A percentile compares a stretch with the other conserved stretches of the same genome.
Evolutionary conservation across 371 early-diverging fungal species (phyloP).

Genomic region (Lichtheimia ramosa): DNA sequence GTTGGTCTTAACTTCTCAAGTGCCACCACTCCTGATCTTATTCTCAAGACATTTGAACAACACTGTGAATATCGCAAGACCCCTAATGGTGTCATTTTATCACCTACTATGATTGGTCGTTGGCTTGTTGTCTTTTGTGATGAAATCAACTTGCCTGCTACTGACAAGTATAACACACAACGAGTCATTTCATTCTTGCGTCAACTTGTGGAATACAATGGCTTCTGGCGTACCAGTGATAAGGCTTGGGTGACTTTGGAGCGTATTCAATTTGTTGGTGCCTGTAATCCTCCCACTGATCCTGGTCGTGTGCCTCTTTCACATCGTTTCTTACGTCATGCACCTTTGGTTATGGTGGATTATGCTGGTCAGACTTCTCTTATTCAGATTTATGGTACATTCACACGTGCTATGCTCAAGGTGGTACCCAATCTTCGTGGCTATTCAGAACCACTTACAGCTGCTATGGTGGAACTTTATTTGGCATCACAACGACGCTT

Average conservation of each 20-base stretch:
- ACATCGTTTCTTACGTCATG: slow-evolving; percentile 95
- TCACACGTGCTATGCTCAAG: slow-evolving; percentile 92
- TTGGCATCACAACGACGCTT: slow-evolving; percentile 87
- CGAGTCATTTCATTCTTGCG: slow-evolving; percentile 96
- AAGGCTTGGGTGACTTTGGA: slow-evolving; percentile 93
- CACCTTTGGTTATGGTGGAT: slow-evolving; percentile 97
- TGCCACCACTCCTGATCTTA: slow-evolving; percentile 94
- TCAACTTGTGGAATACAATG: slow-evolving; percentile 93
- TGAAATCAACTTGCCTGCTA: slow-evolving; percentile 97
- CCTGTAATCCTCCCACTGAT: slow-evolving; percentile 99
- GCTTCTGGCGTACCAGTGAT: slow-evolving; percentile 93
- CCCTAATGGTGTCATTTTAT: slow-evolving; percentile 86
- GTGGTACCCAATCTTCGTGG: slow-evolving; percentile 90
- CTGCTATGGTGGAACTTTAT: slow-evolving; percentile 98
- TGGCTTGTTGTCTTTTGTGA: slow-evolving; percentile 99
- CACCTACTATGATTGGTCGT: slow-evolving; percentile 83
- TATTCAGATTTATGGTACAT: slow-evolving; percentile 94
- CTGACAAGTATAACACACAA: slow-evolving; percentile 97
- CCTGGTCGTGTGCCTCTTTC: slow-evolving; percentile 96
- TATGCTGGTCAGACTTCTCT: slow-evolving; percentile 95
- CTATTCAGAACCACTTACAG: slow-evolving; percentile 90
- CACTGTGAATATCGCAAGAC: slow-evolving; percentile 98
- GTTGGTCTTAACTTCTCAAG: slow-evolving; percentile 98
- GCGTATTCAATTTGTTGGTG: slow-evolving; percentile 98
- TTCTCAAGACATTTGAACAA: slow-evolving; percentile 96